These are phyloP conservation scores for Fusarium sp. DNA, from an alignment of 2,329 filamentous ascomycete genomes.

Conservation along the genomic window DNA sequence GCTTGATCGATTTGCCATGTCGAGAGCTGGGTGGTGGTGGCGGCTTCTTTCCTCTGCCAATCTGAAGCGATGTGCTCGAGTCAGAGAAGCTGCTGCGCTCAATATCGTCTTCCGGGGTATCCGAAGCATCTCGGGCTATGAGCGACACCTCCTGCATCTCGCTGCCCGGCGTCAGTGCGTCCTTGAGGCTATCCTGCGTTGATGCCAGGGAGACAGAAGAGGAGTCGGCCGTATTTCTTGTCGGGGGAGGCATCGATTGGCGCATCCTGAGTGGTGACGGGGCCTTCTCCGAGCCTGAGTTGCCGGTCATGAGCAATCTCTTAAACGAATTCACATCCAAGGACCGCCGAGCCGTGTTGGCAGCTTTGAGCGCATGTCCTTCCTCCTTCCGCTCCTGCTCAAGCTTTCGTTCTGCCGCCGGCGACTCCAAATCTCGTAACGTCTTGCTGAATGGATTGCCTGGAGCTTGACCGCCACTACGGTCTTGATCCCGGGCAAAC, in stretches of 20 bases:
- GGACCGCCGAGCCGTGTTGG: conserved; percentile 55
- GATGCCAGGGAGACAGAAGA: conserved; percentile 30
- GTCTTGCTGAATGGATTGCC: conserved; percentile 67
- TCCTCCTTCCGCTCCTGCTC: conserved; percentile 47
- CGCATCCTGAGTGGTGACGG: conserved; percentile 11
- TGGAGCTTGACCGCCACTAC: conserved; percentile 35
- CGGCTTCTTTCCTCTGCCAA: conserved; percentile 65
- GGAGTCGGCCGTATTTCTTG: conserved; percentile 19
- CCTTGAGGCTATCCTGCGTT: conserved; percentile 30
- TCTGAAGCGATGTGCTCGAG: conserved; percentile 43
- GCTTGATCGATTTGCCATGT: conserved; percentile 80
- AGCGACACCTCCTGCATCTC: conserved; percentile 38
- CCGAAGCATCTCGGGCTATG: conserved; percentile 35
- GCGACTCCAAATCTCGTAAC: conserved; percentile 61
- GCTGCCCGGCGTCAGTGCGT: conserved; percentile 12
- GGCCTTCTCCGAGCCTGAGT: conserved; percentile 52
- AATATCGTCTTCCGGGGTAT: conserved; percentile 39
- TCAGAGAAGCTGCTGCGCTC: conserved; percentile 42
- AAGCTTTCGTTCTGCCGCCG: conserved; percentile 48
- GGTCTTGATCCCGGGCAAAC: conserved; percentile 42
- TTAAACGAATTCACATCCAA: conserved; percentile 85
- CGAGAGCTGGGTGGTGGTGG: conserved; percentile 80
- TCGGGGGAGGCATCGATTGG: conserved; percentile 16
- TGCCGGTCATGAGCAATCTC: conserved; percentile 80
- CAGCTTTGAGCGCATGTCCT: conserved; percentile 49